Base-by-base conservation (phyloP, 2,329 filamentous ascomycete species). In the Triangularia setosa region DNA sequence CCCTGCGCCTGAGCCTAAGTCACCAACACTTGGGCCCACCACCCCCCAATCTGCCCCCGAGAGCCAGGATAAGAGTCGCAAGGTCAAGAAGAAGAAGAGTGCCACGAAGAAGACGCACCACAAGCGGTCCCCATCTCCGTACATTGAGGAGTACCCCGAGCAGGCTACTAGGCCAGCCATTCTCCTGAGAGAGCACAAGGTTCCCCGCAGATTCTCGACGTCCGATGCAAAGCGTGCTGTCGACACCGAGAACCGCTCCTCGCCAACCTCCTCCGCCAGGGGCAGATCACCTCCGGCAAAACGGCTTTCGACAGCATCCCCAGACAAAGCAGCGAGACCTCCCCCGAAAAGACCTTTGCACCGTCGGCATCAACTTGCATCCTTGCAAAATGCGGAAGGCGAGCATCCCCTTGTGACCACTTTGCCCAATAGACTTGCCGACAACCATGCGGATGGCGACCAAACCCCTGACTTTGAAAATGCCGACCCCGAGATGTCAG, bases 121-220 rank as follows among this genome's bases (percentile, higher is more conserved):
- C 18, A 65, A 44, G 30, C 62, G 55, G 61, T 62, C 59, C 8
- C 63, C 44, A 60, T 63, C 59, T 12, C 70, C 70, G 1, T 72
- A 72, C 61, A 69, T 72, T 21, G 70, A 72, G 55, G 70, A 72
- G 27, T 72, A 72, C 62, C 70, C 70, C 2, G 68, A 70, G 14
- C 67, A 68, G n/a, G n/a, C 60, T 3, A 57, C 35, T 21, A 64
- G 67, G 11, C 68, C 69, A 7, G 60, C 64, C 21, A 66, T 71
- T 24, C 59, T 68, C 35, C 35, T 70, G 62, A 70, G 64, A 57
- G 68, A 72, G 56, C 68, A 72, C 69, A 69, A 60, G 60, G 44
- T 69, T 56, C 60, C 63, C 12, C 65, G 70, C 16, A 62, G 69
- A 18, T 59, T 60, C 14, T 71, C 69, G 2, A 58, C 66, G n/a